Evolutionary conservation across 768 basidiomycete species (phyloP).

Genomic region (Tulasnella sp.): DNA sequence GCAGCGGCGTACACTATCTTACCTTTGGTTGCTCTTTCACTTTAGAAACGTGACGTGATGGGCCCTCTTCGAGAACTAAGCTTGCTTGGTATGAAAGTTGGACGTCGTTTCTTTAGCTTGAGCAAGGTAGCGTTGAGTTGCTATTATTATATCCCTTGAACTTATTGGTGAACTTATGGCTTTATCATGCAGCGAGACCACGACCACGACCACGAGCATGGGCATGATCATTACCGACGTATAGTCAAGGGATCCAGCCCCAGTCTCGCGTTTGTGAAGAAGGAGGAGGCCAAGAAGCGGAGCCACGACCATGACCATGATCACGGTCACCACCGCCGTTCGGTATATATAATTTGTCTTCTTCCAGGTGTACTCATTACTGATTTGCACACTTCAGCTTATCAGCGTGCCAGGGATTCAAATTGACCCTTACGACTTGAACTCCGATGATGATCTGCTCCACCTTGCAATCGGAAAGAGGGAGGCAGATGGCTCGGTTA

Average conservation of each 20-base stretch:
- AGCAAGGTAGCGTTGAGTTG: background rate
- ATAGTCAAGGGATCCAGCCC: too few species aligned
- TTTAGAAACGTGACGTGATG: background rate
- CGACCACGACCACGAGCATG: constrained; percentile 1
- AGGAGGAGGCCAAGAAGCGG: constrained; percentile 1
- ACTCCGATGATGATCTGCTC: background rate
- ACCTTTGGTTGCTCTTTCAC: too few species aligned
- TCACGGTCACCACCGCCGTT: background rate
- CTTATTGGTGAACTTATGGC: background rate
- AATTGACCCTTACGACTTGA: background rate
- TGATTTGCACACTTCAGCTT: too few species aligned
- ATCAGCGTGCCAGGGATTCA: too few species aligned
- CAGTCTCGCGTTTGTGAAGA: too few species aligned
- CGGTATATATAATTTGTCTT: too few species aligned
- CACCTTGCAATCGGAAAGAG: constrained; percentile 4
- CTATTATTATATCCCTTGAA: background rate
- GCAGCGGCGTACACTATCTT: too few species aligned
- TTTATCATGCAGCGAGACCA: too few species aligned
- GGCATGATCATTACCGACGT: background rate
- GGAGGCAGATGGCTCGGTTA: too few species aligned
- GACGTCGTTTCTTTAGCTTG: background rate
- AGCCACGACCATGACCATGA: constrained; percentile 19
- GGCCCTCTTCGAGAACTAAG: background rate
- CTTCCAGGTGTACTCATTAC: too few species aligned
- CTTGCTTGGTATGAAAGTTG: background rate